Evolutionary conservation across 2,329 filamentous ascomycete species (phyloP).

Genomic region (Epichloe hybrida): DNA sequence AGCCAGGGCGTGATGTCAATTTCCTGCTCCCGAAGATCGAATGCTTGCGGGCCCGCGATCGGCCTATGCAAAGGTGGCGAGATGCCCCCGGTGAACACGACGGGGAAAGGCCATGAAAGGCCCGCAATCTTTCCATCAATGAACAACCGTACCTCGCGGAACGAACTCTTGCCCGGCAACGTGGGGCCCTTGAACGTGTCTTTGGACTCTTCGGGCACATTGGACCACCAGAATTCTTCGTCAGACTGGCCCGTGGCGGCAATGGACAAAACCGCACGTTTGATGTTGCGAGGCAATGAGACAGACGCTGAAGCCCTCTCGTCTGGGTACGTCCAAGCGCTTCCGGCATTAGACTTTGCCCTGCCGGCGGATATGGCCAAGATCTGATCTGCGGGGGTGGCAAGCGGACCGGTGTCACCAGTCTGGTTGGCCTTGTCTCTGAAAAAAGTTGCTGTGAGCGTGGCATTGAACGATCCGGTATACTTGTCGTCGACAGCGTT

Average conservation of each 20-base stretch:
- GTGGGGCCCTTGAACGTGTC: slow-evolving; percentile 43
- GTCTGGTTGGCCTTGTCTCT: slow-evolving; percentile 12
- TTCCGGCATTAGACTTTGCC: slow-evolving; percentile 30
- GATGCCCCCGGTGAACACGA: slow-evolving; percentile 72
- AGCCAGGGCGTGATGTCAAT: slow-evolving; percentile 73
- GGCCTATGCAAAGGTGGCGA: slow-evolving; percentile 66
- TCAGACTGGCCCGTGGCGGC: slow-evolving; percentile 60
- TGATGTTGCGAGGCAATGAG: slow-evolving; percentile 49
- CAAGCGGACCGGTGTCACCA: background rate
- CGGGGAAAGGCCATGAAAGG: slow-evolving; percentile 67
- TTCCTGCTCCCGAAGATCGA: slow-evolving; percentile 66
- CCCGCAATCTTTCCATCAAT: slow-evolving; percentile 64
- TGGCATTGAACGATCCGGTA: slow-evolving; percentile 61
- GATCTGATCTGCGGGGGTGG: slow-evolving; percentile 45
- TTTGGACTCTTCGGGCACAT: slow-evolving; percentile 51
- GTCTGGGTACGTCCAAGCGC: slow-evolving; percentile 53
- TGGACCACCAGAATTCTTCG: slow-evolving; percentile 82
- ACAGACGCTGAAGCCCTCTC: slow-evolving; percentile 47
- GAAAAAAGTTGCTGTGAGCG: slow-evolving; percentile 58
- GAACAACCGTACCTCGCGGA: slow-evolving; percentile 62
- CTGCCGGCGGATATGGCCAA: slow-evolving; percentile 50
- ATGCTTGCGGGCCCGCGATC: slow-evolving; percentile 64
- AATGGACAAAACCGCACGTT: slow-evolving; percentile 61
- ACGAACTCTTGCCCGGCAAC: slow-evolving; percentile 56
- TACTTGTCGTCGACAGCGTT: slow-evolving; percentile 59